These are phyloP conservation scores for Pyrenophora seminiperda DNA, from an alignment of 2,329 filamentous ascomycete species.

Conservation along the genomic window DNA sequence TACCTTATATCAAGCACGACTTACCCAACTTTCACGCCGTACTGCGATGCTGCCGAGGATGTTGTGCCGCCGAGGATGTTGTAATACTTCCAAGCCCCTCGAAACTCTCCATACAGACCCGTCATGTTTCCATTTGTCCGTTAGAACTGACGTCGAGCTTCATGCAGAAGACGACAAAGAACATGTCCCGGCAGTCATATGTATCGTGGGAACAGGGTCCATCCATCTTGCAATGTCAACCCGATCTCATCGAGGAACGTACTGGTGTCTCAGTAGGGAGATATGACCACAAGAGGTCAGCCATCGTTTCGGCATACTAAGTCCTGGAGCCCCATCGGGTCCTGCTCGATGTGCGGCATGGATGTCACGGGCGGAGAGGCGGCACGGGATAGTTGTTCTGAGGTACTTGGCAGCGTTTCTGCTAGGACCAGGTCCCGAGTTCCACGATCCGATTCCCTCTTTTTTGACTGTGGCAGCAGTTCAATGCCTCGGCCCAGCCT, in stretches of 20 bases:
- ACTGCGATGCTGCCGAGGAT: constrained; percentile 2
- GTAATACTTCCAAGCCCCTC: not conserved
- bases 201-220: constrained; percentile 1
- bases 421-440: not conserved
- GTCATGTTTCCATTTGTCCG: constrained; percentile 21
- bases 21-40: not conserved
- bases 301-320: constrained; percentile 2
- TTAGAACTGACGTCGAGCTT: constrained; percentile 15
- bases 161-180: constrained; percentile 21
- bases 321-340: not conserved
- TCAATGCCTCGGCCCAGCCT: not conserved
- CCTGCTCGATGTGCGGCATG: constrained; percentile 4
- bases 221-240: constrained; percentile 11
- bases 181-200: constrained; percentile 4
- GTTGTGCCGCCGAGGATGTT: too few relatives aligned
- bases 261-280: constrained; percentile 2
- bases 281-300: constrained; percentile 18
- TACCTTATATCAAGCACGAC: constrained; percentile 2
- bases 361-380: not conserved
- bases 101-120: not conserved
- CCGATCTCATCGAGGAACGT: constrained; percentile 4
- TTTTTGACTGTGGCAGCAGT: too few relatives aligned
- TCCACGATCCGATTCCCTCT: not conserved
- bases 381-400: not conserved
- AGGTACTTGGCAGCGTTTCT: not conserved